These are phyloP conservation scores for Pyrenochaeta sp. DNA, from an alignment of 2,329 filamentous ascomycete genomes.

Conservation along the genomic window DNA sequence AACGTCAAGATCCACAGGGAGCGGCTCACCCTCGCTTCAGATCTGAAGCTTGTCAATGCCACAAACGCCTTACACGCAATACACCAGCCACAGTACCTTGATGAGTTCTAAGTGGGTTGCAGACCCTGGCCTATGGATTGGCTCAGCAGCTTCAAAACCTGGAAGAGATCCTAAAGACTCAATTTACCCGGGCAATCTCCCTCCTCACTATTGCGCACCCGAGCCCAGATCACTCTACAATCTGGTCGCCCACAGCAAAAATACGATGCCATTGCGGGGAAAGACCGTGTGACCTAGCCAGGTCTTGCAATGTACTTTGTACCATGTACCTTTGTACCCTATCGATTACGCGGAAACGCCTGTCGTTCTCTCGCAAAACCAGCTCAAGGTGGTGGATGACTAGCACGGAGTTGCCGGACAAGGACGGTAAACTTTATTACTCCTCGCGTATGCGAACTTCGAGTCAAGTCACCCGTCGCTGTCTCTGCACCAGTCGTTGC, in stretches of 20 bases:
- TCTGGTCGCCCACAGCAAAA: conserved; percentile 14
- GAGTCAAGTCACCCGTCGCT: conserved; percentile 6
- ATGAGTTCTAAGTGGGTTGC: conserved; percentile 4
- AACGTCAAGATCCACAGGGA: neutral
- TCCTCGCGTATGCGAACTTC: conserved; percentile 1
- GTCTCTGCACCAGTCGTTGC: neutral
- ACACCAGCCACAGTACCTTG: conserved; percentile 3
- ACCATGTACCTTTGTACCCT: conserved; percentile 2
- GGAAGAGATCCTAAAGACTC: conserved; percentile 4
- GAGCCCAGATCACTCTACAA: conserved; percentile 8
- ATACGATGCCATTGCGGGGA: conserved; percentile 4
- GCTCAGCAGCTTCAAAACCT: conserved; percentile 13
- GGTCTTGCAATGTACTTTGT: neutral
- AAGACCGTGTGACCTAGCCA: neutral
- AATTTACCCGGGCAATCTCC: conserved; percentile 7
- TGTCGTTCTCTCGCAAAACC: neutral
- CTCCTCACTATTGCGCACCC: neutral
- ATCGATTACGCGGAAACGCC: neutral
- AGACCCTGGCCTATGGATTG: conserved; percentile 4
- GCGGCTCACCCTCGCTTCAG: conserved; percentile 6
- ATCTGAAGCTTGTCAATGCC: conserved; percentile 3
- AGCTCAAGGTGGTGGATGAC: neutral
- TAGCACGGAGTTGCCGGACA: neutral
- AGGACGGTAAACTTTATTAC: conserved; percentile 5
- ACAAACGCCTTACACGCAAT: conserved; percentile 2